Evolutionary conservation across 768 basidiomycete species (phyloP).

Genomic region (Podaxis pistillaris): DNA sequence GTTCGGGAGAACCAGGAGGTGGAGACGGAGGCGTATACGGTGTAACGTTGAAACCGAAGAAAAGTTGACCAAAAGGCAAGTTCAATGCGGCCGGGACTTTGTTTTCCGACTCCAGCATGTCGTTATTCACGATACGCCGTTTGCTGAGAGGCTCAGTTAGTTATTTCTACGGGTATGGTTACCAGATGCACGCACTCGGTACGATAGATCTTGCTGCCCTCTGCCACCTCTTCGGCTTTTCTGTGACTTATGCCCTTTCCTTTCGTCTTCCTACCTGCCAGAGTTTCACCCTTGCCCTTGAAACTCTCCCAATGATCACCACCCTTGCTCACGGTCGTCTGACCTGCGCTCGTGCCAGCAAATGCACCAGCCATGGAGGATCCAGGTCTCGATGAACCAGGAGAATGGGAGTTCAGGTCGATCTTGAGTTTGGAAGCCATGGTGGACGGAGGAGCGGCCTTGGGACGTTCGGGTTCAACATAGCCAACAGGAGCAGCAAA

Average conservation of each 20-base stretch:
- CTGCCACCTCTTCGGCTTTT: constrained; percentile 74
- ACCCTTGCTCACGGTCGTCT: constrained; percentile 61
- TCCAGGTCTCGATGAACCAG: constrained; percentile 79
- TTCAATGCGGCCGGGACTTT: constrained; percentile 89
- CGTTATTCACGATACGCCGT: constrained; percentile 81
- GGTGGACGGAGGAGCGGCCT: constrained; percentile 76
- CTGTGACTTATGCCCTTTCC: constrained; percentile 90
- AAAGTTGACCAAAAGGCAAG: constrained; percentile 90
- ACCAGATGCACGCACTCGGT: constrained; percentile 68
- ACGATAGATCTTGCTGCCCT: constrained; percentile 84
- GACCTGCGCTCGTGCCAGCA: constrained; percentile 46
- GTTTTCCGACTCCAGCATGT: constrained; percentile 64
- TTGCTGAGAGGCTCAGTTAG: constrained; percentile 47
- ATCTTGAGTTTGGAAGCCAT: constrained; percentile 99
- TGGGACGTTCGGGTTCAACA: constrained; percentile 88
- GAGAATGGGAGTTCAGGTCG: constrained; percentile 82
- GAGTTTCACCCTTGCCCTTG: constrained; percentile 91
- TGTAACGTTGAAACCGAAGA: constrained; percentile 90
- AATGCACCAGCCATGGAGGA: constrained; percentile 74
- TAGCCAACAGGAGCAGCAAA: constrained; percentile 93
- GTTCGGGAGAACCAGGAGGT: constrained; percentile 28
- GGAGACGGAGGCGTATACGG: constrained; percentile 58
- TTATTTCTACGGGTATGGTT: not conserved
- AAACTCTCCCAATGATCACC: constrained; percentile 94
- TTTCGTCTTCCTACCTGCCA: constrained; percentile 89